Conservation (phyloP, 352 stramenopile species). For the Pythium phragmiticola region DNA sequence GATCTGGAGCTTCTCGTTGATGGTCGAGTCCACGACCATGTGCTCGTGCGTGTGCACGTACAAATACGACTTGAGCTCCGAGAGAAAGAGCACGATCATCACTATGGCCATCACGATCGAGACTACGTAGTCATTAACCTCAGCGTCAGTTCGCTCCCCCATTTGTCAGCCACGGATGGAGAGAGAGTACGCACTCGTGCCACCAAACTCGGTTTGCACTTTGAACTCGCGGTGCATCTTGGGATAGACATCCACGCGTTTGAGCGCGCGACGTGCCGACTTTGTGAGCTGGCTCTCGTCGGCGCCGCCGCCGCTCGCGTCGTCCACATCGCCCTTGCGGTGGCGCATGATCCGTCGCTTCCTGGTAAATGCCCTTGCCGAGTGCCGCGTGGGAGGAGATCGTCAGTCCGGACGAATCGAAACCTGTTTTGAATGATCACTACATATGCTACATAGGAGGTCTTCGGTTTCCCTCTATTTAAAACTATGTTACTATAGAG, state of each 20-base stretch:
- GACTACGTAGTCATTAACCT: constrained; percentile 28
- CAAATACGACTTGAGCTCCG: constrained; percentile 82
- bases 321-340: constrained; percentile 66
- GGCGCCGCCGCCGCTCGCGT: constrained; percentile 30
- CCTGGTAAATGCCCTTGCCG: neutral
- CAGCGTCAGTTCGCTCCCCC: neutral
- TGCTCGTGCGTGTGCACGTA: constrained; percentile 90
- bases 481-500: neutral
- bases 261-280: constrained; percentile 61
- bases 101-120: constrained; percentile 85
- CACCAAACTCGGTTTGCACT: constrained; percentile 93
- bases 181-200: constrained; percentile 38
- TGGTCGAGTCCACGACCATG: constrained; percentile 94
- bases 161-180: neutral
- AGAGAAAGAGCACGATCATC: constrained; percentile 91
- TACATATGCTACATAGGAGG: neutral
- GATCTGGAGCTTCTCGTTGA: constrained; percentile 95
- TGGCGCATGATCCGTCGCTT: constrained; percentile 44
- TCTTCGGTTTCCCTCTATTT: neutral
- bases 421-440: constrained; percentile 1
- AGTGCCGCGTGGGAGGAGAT: constrained; percentile 18
- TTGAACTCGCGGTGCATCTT: constrained; percentile 96
- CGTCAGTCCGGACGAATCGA: constrained; percentile 2
- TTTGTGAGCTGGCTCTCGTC: constrained; percentile 39
- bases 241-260: constrained; percentile 91